These are phyloP conservation scores for Amaranthus tricolor DNA, from an alignment of 179 eudicot species.

Conservation along the genomic window DNA sequence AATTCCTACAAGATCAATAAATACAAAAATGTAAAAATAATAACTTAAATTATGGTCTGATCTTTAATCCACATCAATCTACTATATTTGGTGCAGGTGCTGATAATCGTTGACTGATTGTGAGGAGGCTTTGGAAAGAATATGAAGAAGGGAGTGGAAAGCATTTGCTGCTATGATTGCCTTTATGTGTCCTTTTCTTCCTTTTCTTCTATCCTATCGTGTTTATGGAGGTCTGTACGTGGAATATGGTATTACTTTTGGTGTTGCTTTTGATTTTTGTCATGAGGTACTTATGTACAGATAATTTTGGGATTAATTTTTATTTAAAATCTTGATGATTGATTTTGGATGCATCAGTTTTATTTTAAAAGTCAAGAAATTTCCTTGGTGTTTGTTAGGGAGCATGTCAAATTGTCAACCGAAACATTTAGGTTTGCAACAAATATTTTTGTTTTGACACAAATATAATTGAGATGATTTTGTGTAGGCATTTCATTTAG, in stretches of 20 bases:
- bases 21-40: neutral
- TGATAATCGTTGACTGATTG: constrained; percentile 9
- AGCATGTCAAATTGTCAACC: constrained; percentile 44
- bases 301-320: neutral
- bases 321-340: constrained; percentile 1
- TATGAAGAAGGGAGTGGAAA: constrained; percentile 36
- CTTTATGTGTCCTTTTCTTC: constrained; percentile 56
- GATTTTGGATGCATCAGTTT: neutral
- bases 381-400: constrained; percentile 27
- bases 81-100: neutral
- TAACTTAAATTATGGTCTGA: neutral
- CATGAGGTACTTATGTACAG: constrained; percentile 21
- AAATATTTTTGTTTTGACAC: constrained; percentile 11
- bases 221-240: neutral
- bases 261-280: neutral
- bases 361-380: constrained; percentile 3
- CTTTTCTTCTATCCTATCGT: neutral
- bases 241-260: constrained; percentile 1
- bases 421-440: constrained; percentile 13
- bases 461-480: constrained; percentile 9
- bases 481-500: constrained; percentile 5
- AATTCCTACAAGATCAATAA: constrained; percentile 3
- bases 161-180: constrained; percentile 51
- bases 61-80: neutral
- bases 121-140: constrained; percentile 40